Evolutionary conservation across 1,284 basidiomycete genomes (phyloP).

Genomic region (Schizophyllum commune): DNA sequence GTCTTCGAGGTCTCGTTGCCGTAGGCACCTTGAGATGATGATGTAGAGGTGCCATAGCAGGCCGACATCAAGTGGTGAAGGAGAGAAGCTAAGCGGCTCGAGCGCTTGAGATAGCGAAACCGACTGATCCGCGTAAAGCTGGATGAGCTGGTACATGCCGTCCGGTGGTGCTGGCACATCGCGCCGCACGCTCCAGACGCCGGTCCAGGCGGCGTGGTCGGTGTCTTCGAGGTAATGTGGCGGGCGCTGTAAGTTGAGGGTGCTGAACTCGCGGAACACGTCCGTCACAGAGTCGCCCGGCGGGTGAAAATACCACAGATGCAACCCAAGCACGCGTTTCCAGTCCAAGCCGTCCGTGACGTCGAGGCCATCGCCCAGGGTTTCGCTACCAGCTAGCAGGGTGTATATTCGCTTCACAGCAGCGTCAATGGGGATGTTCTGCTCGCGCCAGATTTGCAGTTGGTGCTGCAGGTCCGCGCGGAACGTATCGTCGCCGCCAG

Average conservation of each 20-base stretch:
- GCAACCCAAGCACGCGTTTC: constrained; percentile 90
- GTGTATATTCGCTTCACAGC: constrained; percentile 80
- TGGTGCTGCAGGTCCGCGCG: constrained; percentile 74
- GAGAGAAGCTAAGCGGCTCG: constrained; percentile 68
- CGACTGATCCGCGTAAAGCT: constrained; percentile 63
- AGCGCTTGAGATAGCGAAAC: constrained; percentile 56
- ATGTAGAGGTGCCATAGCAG: constrained; percentile 93
- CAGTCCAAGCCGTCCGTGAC: constrained; percentile 87
- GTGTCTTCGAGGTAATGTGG: background rate
- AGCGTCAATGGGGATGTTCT: constrained; percentile 67
- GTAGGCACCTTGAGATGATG: constrained; percentile 76
- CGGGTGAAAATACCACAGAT: constrained; percentile 83
- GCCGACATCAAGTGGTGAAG: constrained; percentile 74
- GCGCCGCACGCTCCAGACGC: background rate
- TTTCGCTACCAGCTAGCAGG: constrained; percentile 75
- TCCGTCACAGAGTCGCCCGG: constrained; percentile 69
- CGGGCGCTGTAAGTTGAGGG: constrained; percentile 13
- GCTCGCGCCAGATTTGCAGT: constrained; percentile 77
- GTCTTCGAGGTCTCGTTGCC: constrained; percentile 81
- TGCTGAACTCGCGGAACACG: constrained; percentile 64
- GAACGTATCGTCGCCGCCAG: constrained; percentile 75
- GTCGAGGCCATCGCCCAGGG: constrained; percentile 49
- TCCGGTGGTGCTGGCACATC: constrained; percentile 41
- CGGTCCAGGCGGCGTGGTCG: background rate
- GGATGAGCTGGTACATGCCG: constrained; percentile 79